A percentile compares a stretch with the other conserved stretches of the same genome.
These are phyloP conservation scores for Aspergillus novofumigatus DNA, from an alignment of 2,329 filamentous ascomycete genomes.

Conservation along the genomic window DNA sequence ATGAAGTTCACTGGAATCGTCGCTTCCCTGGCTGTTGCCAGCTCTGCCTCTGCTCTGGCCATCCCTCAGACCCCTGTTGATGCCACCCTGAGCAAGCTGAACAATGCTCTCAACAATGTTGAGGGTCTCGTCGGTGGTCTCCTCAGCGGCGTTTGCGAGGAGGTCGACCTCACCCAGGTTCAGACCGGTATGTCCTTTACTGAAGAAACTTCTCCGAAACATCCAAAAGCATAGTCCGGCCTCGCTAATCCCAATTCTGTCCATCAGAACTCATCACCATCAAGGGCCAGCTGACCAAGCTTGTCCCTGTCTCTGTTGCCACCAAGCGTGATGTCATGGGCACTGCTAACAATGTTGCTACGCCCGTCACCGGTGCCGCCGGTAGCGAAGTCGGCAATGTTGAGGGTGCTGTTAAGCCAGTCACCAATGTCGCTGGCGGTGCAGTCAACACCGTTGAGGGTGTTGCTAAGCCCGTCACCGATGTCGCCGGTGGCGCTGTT, in stretches of 20 bases:
- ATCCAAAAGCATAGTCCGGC: background rate
- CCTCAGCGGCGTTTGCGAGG: conserved; percentile 4
- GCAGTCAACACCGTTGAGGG: background rate
- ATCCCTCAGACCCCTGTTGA: conserved; percentile 16
- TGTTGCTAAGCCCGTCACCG: conserved; percentile 2
- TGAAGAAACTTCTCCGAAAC: background rate
- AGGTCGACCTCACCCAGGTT: conserved; percentile 6
- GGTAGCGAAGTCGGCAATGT: background rate
- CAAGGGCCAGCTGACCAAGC: conserved; percentile 11
- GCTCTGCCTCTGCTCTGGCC: conserved; percentile 26
- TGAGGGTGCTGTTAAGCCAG: background rate
- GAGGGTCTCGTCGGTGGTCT: conserved; percentile 12
- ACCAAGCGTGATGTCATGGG: conserved; percentile 9
- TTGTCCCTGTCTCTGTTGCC: background rate
- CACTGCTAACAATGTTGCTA: background rate
- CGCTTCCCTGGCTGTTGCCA: conserved; percentile 28
- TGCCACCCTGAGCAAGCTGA: conserved; percentile 11
- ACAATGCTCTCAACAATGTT: conserved; percentile 13
- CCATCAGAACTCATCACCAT: conserved; percentile 9
- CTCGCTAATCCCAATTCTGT: background rate
- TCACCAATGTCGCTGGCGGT: conserved; percentile 2
- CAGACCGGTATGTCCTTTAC: conserved; percentile 5
- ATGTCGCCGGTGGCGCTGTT: conserved; percentile 1
- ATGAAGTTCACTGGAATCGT: conserved; percentile 37
- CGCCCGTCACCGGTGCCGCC: conserved; percentile 3